Evolutionary conservation across 495 filamentous ascomycete genomes (phyloP), one percentile per base, ranked within the genome.

Genomic region (Aspergillus mulundensis): DNA sequence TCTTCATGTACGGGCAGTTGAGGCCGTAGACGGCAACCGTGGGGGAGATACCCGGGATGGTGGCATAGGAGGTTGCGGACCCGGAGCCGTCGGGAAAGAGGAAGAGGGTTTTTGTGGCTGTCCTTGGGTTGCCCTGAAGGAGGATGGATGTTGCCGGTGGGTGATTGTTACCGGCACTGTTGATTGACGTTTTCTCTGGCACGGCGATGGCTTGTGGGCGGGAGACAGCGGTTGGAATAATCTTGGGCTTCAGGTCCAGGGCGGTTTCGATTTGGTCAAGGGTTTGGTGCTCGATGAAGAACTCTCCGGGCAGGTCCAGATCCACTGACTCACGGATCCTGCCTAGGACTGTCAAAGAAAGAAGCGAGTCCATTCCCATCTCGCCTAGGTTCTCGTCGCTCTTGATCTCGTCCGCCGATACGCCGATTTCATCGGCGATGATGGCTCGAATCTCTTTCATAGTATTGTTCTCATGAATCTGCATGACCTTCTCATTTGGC

Each of bases 1-100:
- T 77, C 58, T 82, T 84, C 81, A 85, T 83, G 71, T 83, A 87
- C 1, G 84, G 84, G 61, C 81, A 86, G 68, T 85, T 87, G 28
- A 87, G 70, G 51, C 82, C 84, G 60, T 78, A 86, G 32, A 84
- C 78, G 39, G 75, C 78, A 50, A 82, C 66, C 51, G 84, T 75
- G 1, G 78, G 75, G 1, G 71, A 74, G 51, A 86, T 70, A 14
- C 78, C 76, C 14, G 81, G 78, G 55, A 86, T 82, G 50, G 71
- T 72, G 50, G 82, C 81, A 65, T 87, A 87, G 4, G 83, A 86
- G 7, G 68, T 66, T 10, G 66, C 61, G 12, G 68, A 69, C 47
- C 69, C 69, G 38, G 66, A 67, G 20, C 69, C 69, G 41, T 71
- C 69, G 8, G 71, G 71, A 62, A 74, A 69, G 43, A 74, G 59